These are phyloP conservation scores for Fusarium burgessii DNA, from an alignment of 2,329 filamentous ascomycete genomes.

Conservation along the genomic window DNA sequence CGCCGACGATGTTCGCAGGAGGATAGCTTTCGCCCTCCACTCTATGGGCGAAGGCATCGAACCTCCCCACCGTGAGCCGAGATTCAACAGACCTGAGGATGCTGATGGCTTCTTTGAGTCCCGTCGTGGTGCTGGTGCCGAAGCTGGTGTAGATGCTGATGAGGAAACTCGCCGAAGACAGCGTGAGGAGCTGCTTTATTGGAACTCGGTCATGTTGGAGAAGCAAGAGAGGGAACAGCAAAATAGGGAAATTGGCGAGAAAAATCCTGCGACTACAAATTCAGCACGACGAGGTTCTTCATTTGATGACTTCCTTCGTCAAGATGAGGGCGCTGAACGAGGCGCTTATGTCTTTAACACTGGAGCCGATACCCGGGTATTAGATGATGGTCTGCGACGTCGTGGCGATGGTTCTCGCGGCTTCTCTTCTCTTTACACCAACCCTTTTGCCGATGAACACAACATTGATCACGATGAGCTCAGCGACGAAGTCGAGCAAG, in stretches of 20 bases:
- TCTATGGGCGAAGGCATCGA: constrained; percentile 69
- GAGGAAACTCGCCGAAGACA: constrained; percentile 71
- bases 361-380: constrained; percentile 59
- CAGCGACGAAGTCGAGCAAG: constrained; percentile 54
- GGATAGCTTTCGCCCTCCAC: constrained; percentile 70
- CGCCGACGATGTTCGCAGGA: constrained; percentile 70
- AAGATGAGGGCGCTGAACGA: constrained; percentile 63
- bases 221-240: constrained; percentile 55
- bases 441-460: constrained; percentile 71
- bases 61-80: constrained; percentile 62
- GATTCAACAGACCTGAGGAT: constrained; percentile 75
- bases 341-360: constrained; percentile 70
- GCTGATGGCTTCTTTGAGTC: constrained; percentile 72
- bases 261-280: background rate
- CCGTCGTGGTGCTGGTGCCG: constrained; percentile 55
- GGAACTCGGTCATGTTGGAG: constrained; percentile 68
- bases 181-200: constrained; percentile 74
- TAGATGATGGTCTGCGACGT: constrained; percentile 62
- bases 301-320: constrained; percentile 71
- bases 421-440: constrained; percentile 62
- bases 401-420: constrained; percentile 61
- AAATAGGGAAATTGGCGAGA: constrained; percentile 32
- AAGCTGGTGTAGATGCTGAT: constrained; percentile 69
- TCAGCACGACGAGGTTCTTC: constrained; percentile 52
- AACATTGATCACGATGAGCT: constrained; percentile 64